Conservation (phyloP, 768 basidiomycete genomes). For the Lyophyllum semitale region DNA sequence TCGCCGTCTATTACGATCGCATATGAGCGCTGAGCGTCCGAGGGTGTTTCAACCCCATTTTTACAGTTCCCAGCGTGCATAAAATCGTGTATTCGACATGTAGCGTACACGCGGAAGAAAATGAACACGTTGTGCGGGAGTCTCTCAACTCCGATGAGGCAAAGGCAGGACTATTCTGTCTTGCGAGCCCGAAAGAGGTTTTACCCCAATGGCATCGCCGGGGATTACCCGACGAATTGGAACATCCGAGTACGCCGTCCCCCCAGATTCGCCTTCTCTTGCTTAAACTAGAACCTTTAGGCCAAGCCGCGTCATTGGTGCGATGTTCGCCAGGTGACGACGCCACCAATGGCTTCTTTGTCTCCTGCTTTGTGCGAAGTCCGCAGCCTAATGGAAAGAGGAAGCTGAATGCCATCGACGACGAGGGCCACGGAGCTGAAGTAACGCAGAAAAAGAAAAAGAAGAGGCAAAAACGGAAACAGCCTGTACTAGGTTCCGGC, state of each 20-base stretch:
- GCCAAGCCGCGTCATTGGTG: conserved; percentile 58
- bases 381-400: conserved; percentile 19
- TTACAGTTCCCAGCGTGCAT: conserved; percentile 70
- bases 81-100: conserved; percentile 98
- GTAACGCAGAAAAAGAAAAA: conserved; percentile 22
- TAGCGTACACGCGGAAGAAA: conserved; percentile 87
- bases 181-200: conserved; percentile 69
- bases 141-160: conserved; percentile 78
- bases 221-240: conserved; percentile 70
- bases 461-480: conserved; percentile 17
- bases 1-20: not conserved
- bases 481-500: not conserved
- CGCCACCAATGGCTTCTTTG: conserved; percentile 95
- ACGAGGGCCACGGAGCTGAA: conserved; percentile 12
- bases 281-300: conserved; percentile 30
- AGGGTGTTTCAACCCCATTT: conserved; percentile 7
- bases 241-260: conserved; percentile 43
- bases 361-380: conserved; percentile 78
- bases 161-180: conserved; percentile 52
- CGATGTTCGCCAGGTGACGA: conserved; percentile 83
- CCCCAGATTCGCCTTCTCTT: not conserved
- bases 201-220: conserved; percentile 84
- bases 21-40: conserved; percentile 2
- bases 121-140: conserved; percentile 85
- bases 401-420: conserved; percentile 22